phyloP scores from a whole-genome alignment of 179 eudicot species.

The Spinacia oleracea region DNA sequence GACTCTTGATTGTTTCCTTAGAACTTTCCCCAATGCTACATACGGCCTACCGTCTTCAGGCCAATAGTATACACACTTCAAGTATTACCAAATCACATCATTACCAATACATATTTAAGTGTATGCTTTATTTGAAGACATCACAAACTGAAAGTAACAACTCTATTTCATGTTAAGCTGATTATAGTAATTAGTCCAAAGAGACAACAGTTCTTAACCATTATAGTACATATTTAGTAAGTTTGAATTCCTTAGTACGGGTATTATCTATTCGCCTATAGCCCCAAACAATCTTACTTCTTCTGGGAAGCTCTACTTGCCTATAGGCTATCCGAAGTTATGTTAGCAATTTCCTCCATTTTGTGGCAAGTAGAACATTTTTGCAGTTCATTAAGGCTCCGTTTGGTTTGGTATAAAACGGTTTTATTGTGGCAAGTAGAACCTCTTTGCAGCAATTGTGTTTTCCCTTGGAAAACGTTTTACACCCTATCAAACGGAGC shows the following conservation, averaged over 20 bases:
- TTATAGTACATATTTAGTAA: too few relatives aligned
- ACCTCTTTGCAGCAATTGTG: too few relatives aligned
- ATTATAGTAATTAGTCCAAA: neutral
- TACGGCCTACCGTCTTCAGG: slow-evolving; percentile 96
- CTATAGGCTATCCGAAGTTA: too few relatives aligned
- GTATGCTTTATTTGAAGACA: neutral
- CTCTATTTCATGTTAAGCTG: neutral
- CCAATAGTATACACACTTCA: slow-evolving; percentile 85
- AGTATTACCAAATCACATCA: slow-evolving; percentile 1
- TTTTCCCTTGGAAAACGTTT: too few relatives aligned
- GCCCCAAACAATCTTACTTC: neutral
- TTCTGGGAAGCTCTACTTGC: neutral
- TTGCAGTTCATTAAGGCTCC: too few relatives aligned
- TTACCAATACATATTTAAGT: neutral
- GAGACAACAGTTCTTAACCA: neutral
- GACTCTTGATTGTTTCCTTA: slow-evolving; percentile 68
- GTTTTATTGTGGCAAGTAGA: too few relatives aligned
- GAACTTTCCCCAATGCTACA: slow-evolving; percentile 81
- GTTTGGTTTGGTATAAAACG: too few relatives aligned
- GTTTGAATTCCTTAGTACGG: too few relatives aligned
- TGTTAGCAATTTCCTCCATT: too few relatives aligned
- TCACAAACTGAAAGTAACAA: neutral
- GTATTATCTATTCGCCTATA: too few relatives aligned
- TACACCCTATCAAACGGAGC: too few relatives aligned
- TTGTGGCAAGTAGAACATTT: too few relatives aligned